Conservation (phyloP, 768 basidiomycete species). For the Lentinula sp. region DNA sequence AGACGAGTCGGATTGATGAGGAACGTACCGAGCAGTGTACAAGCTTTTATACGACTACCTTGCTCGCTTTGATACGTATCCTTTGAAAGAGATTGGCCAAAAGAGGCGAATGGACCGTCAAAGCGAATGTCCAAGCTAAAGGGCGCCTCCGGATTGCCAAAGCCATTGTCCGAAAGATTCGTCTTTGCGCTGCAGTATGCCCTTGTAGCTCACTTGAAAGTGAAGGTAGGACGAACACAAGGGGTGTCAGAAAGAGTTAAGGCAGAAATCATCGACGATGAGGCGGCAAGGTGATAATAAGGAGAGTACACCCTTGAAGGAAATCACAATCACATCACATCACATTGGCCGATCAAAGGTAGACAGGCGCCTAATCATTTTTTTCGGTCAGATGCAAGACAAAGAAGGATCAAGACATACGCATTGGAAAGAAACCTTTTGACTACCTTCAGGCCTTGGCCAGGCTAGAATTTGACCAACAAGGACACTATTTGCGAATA, state of each 20-base stretch:
- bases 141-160: background rate
- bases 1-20: background rate
- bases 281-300: conserved; percentile 1
- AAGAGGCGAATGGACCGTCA: background rate
- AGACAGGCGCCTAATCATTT: background rate
- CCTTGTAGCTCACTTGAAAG: background rate
- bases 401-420: background rate
- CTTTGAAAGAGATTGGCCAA: background rate
- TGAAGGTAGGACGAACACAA: background rate
- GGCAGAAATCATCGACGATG: background rate
- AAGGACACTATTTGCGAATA: too few species aligned
- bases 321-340: background rate
- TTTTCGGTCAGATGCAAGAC: background rate
- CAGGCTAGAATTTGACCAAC: too few species aligned
- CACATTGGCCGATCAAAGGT: background rate
- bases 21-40: background rate
- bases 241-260: background rate
- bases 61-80: background rate
- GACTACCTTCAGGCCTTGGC: background rate
- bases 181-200: background rate
- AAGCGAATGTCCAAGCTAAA: background rate
- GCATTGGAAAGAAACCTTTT: background rate
- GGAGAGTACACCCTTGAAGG: background rate
- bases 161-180: background rate
- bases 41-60: background rate